These are phyloP conservation scores for Trypanosoma mega DNA, from an alignment of 208 protist genomes.

Conservation along the genomic window DNA sequence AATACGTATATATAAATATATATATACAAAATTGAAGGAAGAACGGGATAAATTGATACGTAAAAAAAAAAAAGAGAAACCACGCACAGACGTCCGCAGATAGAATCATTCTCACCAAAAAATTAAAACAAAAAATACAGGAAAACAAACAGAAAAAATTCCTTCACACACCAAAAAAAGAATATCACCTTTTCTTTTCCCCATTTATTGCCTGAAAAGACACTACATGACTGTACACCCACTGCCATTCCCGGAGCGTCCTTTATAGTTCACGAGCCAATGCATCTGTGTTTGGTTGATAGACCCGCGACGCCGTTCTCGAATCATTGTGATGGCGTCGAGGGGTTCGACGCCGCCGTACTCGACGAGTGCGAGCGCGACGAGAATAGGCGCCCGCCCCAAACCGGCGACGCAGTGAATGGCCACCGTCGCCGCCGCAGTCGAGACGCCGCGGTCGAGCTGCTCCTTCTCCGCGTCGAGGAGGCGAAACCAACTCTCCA, in stretches of 20 bases:
- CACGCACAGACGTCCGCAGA: too few relatives aligned
- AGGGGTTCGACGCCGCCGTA: constrained; percentile 68
- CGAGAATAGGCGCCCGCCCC: constrained; percentile 89
- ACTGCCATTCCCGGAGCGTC: constrained; percentile 33
- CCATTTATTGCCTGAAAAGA: too few relatives aligned
- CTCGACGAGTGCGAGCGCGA: constrained; percentile 92
- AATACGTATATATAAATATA: too few relatives aligned
- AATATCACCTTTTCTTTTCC: too few relatives aligned
- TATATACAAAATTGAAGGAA: too few relatives aligned
- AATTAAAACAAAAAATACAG: too few relatives aligned
- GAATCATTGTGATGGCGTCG: constrained; percentile 82
- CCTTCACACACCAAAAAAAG: background rate
- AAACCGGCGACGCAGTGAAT: constrained; percentile 94
- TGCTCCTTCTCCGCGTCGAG: constrained; percentile 60
- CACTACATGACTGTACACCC: constrained; percentile 70
- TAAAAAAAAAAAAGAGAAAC: too few relatives aligned
- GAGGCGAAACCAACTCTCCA: constrained; percentile 81
- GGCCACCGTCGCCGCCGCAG: constrained; percentile 53
- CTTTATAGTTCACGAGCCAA: constrained; percentile 89
- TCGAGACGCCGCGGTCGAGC: constrained; percentile 14
- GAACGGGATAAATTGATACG: too few relatives aligned
- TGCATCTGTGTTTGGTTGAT: constrained; percentile 93
- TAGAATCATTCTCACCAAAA: too few relatives aligned
- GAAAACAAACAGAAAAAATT: background rate
- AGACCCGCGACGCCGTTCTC: constrained; percentile 76